Evolutionary conservation across 257 asterid species (phyloP).

Genomic region (Verbascum thapsus): DNA sequence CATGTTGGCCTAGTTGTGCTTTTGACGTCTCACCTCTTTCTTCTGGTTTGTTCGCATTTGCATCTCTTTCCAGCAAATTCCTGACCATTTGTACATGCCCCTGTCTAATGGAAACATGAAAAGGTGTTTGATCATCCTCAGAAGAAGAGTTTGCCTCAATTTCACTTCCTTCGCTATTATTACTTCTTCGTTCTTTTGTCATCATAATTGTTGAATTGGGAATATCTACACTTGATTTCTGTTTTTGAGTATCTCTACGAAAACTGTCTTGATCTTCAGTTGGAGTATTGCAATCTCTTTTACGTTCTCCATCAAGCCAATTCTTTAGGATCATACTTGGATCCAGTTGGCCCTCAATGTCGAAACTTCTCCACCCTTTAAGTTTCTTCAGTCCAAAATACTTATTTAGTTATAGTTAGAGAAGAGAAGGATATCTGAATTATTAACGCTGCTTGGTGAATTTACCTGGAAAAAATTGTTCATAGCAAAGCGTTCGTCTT

Average conservation of each 20-base stretch:
- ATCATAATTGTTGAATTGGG: conserved; percentile 24
- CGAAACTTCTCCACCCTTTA: conserved; percentile 45
- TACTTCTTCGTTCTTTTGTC: conserved; percentile 25
- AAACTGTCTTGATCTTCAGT: conserved; percentile 19
- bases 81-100: conserved; percentile 46
- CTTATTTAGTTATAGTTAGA: background rate
- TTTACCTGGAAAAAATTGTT: conserved; percentile 44
- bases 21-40: conserved; percentile 26
- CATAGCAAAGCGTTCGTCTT: conserved; percentile 42
- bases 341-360: conserved; percentile 39
- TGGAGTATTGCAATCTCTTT: conserved; percentile 18
- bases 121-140: conserved; percentile 31
- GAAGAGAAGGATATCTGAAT: background rate
- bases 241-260: background rate
- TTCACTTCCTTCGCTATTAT: conserved; percentile 13
- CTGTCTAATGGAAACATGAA: conserved; percentile 27
- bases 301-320: conserved; percentile 30
- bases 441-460: background rate
- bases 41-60: conserved; percentile 26
- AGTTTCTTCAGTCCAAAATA: conserved; percentile 38
- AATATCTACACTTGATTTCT: conserved; percentile 22
- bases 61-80: conserved; percentile 40
- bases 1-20: conserved; percentile 28
- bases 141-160: conserved; percentile 26
- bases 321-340: conserved; percentile 31